Evolutionary conservation across 768 basidiomycete species (phyloP), one percentile per base, ranked within the genome.

Genomic region (Kwoniella sp.): DNA sequence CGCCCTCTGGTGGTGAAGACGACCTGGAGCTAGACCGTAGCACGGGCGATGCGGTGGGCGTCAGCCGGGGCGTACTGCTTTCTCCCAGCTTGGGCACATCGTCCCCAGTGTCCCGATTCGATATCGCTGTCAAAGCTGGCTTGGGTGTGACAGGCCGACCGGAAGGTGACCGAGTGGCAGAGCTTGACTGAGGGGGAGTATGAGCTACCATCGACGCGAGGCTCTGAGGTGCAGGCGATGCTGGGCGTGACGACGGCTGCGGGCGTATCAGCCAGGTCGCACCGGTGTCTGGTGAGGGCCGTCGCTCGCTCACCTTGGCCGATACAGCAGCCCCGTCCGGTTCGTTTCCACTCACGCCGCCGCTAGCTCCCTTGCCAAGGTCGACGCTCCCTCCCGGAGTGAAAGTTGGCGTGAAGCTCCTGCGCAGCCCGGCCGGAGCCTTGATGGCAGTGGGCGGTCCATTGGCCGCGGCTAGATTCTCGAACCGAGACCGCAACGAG

Each of bases 401-500:
- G n/a, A n/a, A n/a, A n/a, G n/a, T n/a, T n/a, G n/a, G n/a, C n/a
- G n/a, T n/a, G 26, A 27, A 43, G 11, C 40, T 32, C 32, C 42
- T 52, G 8, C 27, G 26, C 1, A 22, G 32, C 14, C 41, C 23
- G 15, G 41, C 27, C 10, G 29, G n/a, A 15, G 37, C 9, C 14
- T 9, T 17, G 40, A 40, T 23, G 22, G 29, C 39, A 9, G 26
- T 29, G 26, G 26, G 23, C 8, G 19, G 17, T 14, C 34, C 47
- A 34, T 41, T 47, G 12, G 40, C 53, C 8, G 66, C 60, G 10
- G 63, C 58, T 5, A 65, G 43, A 36, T 47, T 61, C 46, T 69
- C 67, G 40, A 69, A 69, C 32, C 46, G 57, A 11, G 64, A 66
- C 17, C 65, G 37, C 1, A 69, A 43, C 4, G 62, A 57, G 14